These are phyloP conservation scores for Phytophthora syringae DNA, from an alignment of 352 stramenopile species.

Conservation along the genomic window DNA sequence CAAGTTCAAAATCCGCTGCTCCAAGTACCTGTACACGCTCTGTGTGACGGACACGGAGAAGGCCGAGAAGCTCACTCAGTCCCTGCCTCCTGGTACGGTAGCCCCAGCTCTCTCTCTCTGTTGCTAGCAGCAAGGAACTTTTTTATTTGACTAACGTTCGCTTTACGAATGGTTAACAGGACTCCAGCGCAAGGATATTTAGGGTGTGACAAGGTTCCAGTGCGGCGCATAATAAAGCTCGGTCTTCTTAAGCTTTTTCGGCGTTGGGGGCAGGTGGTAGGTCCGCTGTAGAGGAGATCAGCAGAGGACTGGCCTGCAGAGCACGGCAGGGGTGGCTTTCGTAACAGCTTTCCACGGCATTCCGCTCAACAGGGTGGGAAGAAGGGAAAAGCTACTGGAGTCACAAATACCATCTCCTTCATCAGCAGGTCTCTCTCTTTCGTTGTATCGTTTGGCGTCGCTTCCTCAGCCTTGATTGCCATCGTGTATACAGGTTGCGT, in stretches of 20 bases:
- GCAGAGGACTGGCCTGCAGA: constrained; percentile 24
- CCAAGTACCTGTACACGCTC: constrained; percentile 99
- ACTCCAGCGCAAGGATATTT: constrained; percentile 94
- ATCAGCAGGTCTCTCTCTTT: constrained; percentile 26
- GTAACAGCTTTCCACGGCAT: constrained; percentile 21
- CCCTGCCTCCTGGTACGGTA: constrained; percentile 94
- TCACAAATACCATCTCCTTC: constrained; percentile 45
- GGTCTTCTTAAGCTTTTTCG: constrained; percentile 75
- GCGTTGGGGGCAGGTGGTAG: constrained; percentile 35
- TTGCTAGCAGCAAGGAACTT: not conserved
- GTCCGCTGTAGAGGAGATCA: constrained; percentile 30
- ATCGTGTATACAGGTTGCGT: not conserved
- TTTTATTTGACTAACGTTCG: constrained; percentile 4
- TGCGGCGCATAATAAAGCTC: constrained; percentile 78
- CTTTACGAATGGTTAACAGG: constrained; percentile 40
- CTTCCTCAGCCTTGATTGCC: constrained; percentile 7
- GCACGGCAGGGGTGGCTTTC: constrained; percentile 32
- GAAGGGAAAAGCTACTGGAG: constrained; percentile 8
- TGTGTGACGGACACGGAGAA: constrained; percentile 98
- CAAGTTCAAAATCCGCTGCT: constrained; percentile 99
- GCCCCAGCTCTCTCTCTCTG: not conserved
- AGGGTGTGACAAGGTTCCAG: constrained; percentile 57
- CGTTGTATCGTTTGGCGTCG: constrained; percentile 17
- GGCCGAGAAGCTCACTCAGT: constrained; percentile 99
- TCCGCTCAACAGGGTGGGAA: constrained; percentile 15